Evolutionary conservation across 164 flowering plant species (phyloP), one percentile per base, ranked within the genome.

Genomic region (Kingdonia uniflora): DNA sequence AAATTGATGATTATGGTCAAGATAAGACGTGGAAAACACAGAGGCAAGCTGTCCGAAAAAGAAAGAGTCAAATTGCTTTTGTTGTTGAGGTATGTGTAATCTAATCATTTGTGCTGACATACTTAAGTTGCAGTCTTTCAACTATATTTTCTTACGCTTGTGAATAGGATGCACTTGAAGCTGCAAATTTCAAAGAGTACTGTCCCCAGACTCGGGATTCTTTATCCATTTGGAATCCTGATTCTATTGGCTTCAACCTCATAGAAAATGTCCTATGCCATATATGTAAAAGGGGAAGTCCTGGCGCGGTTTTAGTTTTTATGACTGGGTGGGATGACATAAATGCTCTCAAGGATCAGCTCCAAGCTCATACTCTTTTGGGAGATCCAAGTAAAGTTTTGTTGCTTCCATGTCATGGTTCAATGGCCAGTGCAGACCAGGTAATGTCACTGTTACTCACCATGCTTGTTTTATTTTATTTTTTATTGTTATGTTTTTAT

Each of bases 261-360:
- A 79, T 87, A 33, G 94, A 87, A 55, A 57, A 72, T 63, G 71
- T 85, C 54, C 60, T 87, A 14, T 77, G 73, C 68, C 35, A 77
- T 47, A 85, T 87, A 49, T 82, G 89, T 65, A 76, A 76, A 64
- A 65, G 71, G 35, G 87, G 78, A 57, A 72, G 51, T 38, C 80
- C 90, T 25, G 96, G 94, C 54, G 94, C 94, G 65, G 66, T 87
- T 64, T 72, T 87, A 41, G 87, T 87, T 25, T 87, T 87, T 67
- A 71, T 87, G 94, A 87, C 90, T 52, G 96, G 94, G 1, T 87
- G 96, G 96, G 96, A 87, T 67, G 96, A 87, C 68, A 85, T 87
- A 60, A 81, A 73, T 58, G 73, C 86, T 54, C 64, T 85, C 11
- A 87, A 74, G 58, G 90, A 85, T 23, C 79, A 85, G 71, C 86